Percentiles rank a stretch among this genome's conserved stretches.
Conservation (phyloP, 2,329 filamentous ascomycete species). For the Scortechinia acanthostroma region DNA sequence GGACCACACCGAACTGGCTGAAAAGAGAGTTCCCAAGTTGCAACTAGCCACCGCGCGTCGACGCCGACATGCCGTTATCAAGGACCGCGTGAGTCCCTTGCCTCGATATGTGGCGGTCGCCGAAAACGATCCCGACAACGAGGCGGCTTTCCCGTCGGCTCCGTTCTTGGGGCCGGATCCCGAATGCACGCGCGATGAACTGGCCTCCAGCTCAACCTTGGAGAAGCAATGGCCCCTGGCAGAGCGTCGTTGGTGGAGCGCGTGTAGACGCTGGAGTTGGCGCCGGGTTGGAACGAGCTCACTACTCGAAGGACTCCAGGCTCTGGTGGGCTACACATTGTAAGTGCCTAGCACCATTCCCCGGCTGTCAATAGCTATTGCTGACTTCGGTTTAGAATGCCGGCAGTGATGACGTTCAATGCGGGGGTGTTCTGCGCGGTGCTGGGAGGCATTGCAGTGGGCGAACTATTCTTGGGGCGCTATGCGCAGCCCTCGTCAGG, state of each 20-base stretch:
- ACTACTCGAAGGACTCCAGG: slow-evolving; percentile 13
- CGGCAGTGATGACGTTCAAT: slow-evolving; percentile 20
- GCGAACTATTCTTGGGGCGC: slow-evolving; percentile 15
- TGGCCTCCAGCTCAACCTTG: background rate
- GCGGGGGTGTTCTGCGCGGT: slow-evolving; percentile 17
- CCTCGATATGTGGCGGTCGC: background rate
- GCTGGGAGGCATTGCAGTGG: slow-evolving; percentile 15
- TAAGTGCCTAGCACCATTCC: slow-evolving; percentile 7
- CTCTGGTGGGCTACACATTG: slow-evolving; percentile 17
- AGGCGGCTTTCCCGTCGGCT: background rate
- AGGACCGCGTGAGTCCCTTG: background rate
- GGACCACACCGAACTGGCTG: no score
- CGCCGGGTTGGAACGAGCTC: background rate
- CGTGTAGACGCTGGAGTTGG: background rate
- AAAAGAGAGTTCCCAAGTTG: no score
- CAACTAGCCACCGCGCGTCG: no score
- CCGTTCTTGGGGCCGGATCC: background rate
- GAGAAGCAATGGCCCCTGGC: background rate
- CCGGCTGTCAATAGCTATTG: background rate
- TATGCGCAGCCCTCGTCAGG: no score
- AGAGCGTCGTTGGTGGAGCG: background rate
- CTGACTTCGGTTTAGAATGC: slow-evolving; percentile 11
- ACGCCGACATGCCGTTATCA: no score
- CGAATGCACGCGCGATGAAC: background rate
- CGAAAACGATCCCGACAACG: background rate